Conservation (phyloP, 352 stramenopile genomes). For the Phytophthora cryptogea region DNA sequence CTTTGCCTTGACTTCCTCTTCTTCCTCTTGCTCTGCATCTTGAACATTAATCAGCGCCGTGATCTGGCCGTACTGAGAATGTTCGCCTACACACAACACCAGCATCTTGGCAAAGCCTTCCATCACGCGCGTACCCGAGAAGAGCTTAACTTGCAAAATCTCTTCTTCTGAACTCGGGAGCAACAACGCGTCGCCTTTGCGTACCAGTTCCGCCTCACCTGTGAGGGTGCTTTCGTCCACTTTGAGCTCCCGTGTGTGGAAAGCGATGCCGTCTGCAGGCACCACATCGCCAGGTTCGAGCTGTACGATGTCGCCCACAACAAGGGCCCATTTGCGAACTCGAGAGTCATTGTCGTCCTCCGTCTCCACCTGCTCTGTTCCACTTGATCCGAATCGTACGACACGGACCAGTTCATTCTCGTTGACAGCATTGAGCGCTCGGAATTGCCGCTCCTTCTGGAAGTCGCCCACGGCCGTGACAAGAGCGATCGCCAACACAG, state of each 20-base stretch:
- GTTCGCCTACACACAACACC: constrained; percentile 89
- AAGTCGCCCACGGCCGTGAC: constrained; percentile 89
- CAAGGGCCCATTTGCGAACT: constrained; percentile 68
- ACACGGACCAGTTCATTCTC: constrained; percentile 74
- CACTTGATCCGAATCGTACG: constrained; percentile 38
- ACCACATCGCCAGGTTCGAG: constrained; percentile 81
- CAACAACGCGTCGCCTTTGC: constrained; percentile 62
- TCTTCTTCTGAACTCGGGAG: constrained; percentile 35
- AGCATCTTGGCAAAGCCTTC: constrained; percentile 89
- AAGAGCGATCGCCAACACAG: constrained; percentile 90
- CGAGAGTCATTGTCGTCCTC: constrained; percentile 29
- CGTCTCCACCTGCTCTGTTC: constrained; percentile 1
- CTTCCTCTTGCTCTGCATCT: constrained; percentile 13
- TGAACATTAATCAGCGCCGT: constrained; percentile 57
- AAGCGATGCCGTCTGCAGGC: constrained; percentile 81
- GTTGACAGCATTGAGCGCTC: constrained; percentile 72
- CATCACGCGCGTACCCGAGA: constrained; percentile 91
- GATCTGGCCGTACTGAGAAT: constrained; percentile 92
- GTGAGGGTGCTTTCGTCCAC: constrained; percentile 89
- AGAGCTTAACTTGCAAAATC: constrained; percentile 35
- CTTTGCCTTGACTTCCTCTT: constrained; percentile 18
- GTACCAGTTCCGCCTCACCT: constrained; percentile 83
- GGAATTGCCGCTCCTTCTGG: constrained; percentile 90
- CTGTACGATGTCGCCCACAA: constrained; percentile 88
- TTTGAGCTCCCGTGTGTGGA: constrained; percentile 77